Evolutionary conservation across 139 green algal species (phyloP), one percentile per base, ranked within the genome.

Genomic region (Zygnema cylindricum): DNA sequence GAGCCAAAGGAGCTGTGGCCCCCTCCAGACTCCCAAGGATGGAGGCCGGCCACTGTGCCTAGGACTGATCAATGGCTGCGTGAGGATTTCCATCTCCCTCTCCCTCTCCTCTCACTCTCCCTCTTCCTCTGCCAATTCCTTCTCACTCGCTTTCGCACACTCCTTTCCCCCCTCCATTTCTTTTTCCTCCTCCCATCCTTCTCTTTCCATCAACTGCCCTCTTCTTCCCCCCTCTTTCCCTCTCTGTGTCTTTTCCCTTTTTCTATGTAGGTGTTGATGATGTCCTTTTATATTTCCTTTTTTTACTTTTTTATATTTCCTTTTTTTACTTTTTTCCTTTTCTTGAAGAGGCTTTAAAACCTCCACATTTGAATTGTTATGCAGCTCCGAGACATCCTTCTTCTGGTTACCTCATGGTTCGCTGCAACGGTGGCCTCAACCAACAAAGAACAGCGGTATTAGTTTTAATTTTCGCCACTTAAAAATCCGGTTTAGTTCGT

Each of bases 381-480:
- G 77, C 54, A 88, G 83, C 23, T 30, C 69, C 69, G 69, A 0
- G 16, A 0, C 25, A 40, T 35, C 54, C 38, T 7, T 82, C 63
- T 76, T 82, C 55, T 22, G 83, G 83, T 0, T 88, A 84, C n/a
- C 32, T 88, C 30, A 54, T 63, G 38, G 69, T 83, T 35, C 35
- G 63, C 0, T 83, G 63, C 69, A 88, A 88, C 36, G 83, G 83
- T 33, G 83, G 83, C 0, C 69, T 88, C 33, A 88, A 88, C 35
- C 83, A 88, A 69, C 83, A 88, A 69, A 1, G 83, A 1, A 84
- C 25, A 0, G 83, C 83, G 35, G 83, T 88, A 73, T 2, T n/a
- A n/a, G n/a, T n/a, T n/a, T n/a, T n/a, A n/a, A n/a, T n/a, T n/a
- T n/a, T n/a, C n/a, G n/a, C n/a, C n/a, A n/a, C n/a, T n/a, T n/a